phyloP scores from a whole-genome alignment of 75 land plant species.

The Larix kaempferi region DNA sequence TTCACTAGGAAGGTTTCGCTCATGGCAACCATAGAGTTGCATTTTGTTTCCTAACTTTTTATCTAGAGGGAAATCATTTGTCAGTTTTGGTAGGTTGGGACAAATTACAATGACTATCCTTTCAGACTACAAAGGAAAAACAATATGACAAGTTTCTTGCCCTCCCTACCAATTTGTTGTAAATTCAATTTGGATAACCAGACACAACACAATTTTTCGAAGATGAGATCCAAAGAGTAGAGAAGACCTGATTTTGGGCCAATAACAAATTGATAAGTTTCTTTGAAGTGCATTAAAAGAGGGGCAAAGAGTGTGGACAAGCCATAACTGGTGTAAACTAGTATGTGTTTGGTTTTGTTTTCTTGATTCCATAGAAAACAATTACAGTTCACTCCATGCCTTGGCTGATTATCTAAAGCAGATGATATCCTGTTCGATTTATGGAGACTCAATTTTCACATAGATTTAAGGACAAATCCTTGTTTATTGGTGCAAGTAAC shows the following conservation, averaged over 20 bases:
- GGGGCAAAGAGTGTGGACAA: not conserved
- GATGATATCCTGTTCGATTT: not conserved
- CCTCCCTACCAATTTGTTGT: not conserved
- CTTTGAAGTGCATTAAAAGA: not conserved
- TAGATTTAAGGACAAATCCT: not conserved
- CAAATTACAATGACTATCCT: not conserved
- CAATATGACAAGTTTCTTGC: not conserved
- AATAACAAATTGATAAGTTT: not conserved
- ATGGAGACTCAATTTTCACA: not conserved
- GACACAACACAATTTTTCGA: not conserved
- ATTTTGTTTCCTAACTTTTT: not conserved
- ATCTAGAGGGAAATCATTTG: not conserved
- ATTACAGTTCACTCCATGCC: not conserved
- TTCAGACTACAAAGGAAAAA: not conserved
- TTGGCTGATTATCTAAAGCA: not conserved
- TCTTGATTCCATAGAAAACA: not conserved
- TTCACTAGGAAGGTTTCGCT: not conserved
- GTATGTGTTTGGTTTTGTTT: too few species aligned
- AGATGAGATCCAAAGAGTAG: not conserved
- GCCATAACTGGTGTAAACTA: not conserved
- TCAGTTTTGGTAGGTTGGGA: not conserved
- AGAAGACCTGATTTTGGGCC: not conserved
- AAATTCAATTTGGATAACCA: not conserved
- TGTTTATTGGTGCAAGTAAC: not conserved
- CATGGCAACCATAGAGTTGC: not conserved